A percentile compares a stretch with the other conserved stretches of the same genome.
These are phyloP conservation scores for Geotrichum candidum DNA, from an alignment of 1,139 yeast species.

Conservation along the genomic window DNA sequence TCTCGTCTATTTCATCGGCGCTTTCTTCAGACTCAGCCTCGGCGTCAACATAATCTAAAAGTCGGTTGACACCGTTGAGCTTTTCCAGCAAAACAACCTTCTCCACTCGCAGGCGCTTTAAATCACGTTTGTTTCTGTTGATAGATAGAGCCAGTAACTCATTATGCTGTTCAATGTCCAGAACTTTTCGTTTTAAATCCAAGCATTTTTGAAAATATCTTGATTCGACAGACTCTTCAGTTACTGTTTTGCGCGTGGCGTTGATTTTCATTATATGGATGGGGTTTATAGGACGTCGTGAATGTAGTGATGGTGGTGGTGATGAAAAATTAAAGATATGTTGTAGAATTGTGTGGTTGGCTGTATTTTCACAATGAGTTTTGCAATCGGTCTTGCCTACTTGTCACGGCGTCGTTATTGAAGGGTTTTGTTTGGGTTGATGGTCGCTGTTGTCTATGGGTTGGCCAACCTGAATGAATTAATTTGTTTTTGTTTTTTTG, in stretches of 20 bases:
- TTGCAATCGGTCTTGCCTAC: not conserved
- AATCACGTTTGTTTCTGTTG: slow-evolving; percentile 68
- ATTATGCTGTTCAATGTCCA: slow-evolving; percentile 72
- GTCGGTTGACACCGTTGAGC: slow-evolving; percentile 44
- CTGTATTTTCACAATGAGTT: not conserved
- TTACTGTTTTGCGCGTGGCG: not conserved
- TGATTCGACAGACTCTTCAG: slow-evolving; percentile 24
- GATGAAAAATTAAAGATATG: not conserved
- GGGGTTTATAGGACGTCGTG: not conserved
- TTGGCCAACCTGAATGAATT: not conserved
- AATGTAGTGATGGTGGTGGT: not conserved
- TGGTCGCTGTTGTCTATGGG: not conserved
- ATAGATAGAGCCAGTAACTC: slow-evolving; percentile 74
- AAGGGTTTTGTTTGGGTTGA: not conserved
- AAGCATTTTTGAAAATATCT: slow-evolving; percentile 55
- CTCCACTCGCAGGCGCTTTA: slow-evolving; percentile 75
- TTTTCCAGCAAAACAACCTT: slow-evolving; percentile 74
- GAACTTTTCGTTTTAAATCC: slow-evolving; percentile 65
- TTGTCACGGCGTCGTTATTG: not conserved
- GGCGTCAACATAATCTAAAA: not conserved
- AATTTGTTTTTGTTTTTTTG: too few species aligned
- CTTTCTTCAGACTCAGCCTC: slow-evolving; percentile 26
- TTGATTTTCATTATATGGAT: not conserved
- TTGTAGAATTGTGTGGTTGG: not conserved
- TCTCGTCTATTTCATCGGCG: slow-evolving; percentile 28